Conservation (phyloP, 768 basidiomycete genomes). For the Termitomyces sp. region DNA sequence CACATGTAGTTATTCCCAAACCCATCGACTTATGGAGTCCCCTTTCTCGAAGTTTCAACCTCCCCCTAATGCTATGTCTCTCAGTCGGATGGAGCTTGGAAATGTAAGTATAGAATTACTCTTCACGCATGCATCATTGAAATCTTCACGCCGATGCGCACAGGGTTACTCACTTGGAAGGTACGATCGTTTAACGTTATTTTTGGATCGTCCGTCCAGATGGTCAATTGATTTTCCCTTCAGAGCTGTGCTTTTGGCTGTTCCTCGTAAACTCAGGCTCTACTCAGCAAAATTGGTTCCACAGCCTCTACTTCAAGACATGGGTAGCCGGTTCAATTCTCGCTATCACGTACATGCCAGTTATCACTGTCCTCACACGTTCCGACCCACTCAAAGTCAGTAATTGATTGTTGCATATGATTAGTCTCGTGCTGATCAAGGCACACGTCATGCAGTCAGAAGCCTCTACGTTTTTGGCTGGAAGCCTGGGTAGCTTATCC, state of each 20-base stretch:
- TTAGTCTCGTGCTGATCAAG: constrained; percentile 2
- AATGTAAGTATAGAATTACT: constrained; percentile 48
- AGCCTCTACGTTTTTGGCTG: constrained; percentile 67
- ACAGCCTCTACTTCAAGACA: constrained; percentile 67
- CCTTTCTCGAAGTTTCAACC: constrained; percentile 45
- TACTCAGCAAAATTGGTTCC: constrained; percentile 73
- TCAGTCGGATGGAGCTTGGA: constrained; percentile 73
- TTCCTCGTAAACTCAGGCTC: constrained; percentile 72
- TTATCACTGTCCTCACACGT: constrained; percentile 65
- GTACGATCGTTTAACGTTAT: constrained; percentile 31
- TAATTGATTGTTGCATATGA: neutral
- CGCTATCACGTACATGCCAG: constrained; percentile 66
- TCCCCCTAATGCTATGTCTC: constrained; percentile 66
- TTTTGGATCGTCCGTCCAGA: neutral
- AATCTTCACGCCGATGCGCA: neutral
- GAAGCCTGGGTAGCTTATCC: constrained; percentile 64
- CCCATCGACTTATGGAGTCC: constrained; percentile 60
- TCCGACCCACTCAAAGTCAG: constrained; percentile 57
- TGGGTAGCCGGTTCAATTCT: constrained; percentile 67
- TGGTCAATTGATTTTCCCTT: neutral
- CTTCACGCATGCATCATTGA: neutral
- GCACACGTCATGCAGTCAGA: constrained; percentile 49
- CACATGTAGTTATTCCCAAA: constrained; percentile 55
- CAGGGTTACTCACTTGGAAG: constrained; percentile 81
- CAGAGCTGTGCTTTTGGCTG: constrained; percentile 87